Percentiles rank a stretch among this genome's conserved stretches.
Evolutionary conservation across 2,329 filamentous ascomycete genomes (phyloP).

Genomic region (Neofusicoccum parvum): DNA sequence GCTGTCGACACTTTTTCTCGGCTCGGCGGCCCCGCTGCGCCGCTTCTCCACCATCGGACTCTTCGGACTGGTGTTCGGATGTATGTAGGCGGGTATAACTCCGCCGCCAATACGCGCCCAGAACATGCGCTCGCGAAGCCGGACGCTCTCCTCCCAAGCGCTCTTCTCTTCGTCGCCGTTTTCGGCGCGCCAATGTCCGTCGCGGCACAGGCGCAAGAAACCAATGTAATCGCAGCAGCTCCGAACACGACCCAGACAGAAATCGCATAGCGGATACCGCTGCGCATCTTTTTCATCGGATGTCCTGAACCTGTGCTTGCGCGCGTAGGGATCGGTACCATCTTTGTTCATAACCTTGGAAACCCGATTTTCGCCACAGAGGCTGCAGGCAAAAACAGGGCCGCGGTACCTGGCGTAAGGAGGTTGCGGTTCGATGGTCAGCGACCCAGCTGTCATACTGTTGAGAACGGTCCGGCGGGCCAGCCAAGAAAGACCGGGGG

Average conservation of each 20-base stretch:
- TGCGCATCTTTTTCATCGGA: conserved; percentile 85
- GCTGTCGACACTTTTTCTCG: conserved; percentile 31
- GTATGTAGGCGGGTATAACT: conserved; percentile 66
- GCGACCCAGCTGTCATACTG: conserved; percentile 78
- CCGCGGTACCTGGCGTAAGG: conserved; percentile 55
- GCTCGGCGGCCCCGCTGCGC: conserved; percentile 26
- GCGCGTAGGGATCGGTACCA: conserved; percentile 61
- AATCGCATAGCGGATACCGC: conserved; percentile 85
- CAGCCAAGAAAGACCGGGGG: conserved; percentile 91
- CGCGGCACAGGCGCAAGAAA: conserved; percentile 87
- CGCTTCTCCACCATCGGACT: conserved; percentile 27
- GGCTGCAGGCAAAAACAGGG: conserved; percentile 70
- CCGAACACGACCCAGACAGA: conserved; percentile 80
- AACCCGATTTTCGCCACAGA: conserved; percentile 79
- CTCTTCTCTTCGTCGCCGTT: conserved; percentile 81
- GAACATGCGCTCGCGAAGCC: conserved; percentile 91
- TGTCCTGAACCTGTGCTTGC: conserved; percentile 85
- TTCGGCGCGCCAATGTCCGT: conserved; percentile 86
- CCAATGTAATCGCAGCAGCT: conserved; percentile 91
- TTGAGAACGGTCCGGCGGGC: conserved; percentile 81
- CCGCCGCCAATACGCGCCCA: conserved; percentile 93
- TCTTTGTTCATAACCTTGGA: conserved; percentile 15
- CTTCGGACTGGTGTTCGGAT: conserved; percentile 35
- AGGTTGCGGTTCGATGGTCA: conserved; percentile 80
- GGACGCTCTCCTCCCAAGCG: conserved; percentile 93